Conservation (phyloP, 78 protist genomes). For the Creolimax fragrantissima region DNA sequence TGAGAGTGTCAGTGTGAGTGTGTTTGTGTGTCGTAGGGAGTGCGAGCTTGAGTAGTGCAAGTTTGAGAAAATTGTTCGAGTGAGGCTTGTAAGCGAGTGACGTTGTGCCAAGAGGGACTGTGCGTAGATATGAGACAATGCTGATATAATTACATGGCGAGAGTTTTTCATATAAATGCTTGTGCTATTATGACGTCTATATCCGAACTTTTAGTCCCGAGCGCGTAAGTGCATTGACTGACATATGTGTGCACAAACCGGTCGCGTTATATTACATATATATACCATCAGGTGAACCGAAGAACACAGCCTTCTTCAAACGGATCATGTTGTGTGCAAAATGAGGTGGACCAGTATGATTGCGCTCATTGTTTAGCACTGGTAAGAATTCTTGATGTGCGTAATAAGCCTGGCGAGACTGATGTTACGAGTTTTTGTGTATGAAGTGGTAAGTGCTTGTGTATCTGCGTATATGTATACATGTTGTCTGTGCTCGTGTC, state of each 20-base stretch:
- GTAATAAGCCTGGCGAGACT: not conserved
- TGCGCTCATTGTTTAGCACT: not conserved
- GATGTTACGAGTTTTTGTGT: not conserved
- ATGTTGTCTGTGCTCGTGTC: not conserved
- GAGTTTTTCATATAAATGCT: too few relatives aligned
- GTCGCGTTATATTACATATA: not conserved
- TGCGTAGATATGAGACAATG: too few relatives aligned
- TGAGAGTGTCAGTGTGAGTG: not conserved
- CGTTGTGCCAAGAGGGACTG: too few relatives aligned
- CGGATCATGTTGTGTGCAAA: not conserved
- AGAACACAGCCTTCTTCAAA: not conserved
- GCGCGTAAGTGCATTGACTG: too few relatives aligned
- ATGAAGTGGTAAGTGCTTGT: not conserved
- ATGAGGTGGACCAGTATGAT: not conserved
- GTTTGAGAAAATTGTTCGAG: too few relatives aligned
- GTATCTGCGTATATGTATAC: not conserved
- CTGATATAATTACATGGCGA: too few relatives aligned
- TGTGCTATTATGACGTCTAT: too few relatives aligned
- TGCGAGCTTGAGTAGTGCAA: too few relatives aligned
- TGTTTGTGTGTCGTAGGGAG: too few relatives aligned
- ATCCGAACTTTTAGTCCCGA: too few relatives aligned
- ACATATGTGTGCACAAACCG: too few relatives aligned
- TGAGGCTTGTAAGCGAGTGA: too few relatives aligned
- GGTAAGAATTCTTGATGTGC: not conserved
- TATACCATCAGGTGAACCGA: not conserved